These are phyloP conservation scores for Claviceps cyperi DNA, from an alignment of 2,329 filamentous ascomycete species.

Conservation along the genomic window DNA sequence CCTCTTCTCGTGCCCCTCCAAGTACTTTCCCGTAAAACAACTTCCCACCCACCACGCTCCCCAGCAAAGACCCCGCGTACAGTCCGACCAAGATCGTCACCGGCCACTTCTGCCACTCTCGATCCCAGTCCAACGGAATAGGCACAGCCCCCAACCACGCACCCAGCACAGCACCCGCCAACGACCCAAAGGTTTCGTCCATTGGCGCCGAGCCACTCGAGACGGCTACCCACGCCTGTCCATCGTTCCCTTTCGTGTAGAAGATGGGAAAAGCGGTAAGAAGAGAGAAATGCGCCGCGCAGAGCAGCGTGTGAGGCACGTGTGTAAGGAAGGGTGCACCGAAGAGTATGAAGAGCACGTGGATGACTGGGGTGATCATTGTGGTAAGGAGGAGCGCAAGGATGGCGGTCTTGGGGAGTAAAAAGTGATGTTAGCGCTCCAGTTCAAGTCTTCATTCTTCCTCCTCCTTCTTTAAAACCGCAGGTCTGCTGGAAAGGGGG, in stretches of 20 bases:
- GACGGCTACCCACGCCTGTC: conserved; percentile 53
- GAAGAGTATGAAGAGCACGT: conserved; percentile 64
- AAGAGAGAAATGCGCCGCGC: conserved; percentile 67
- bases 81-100: conserved; percentile 77
- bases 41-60: conserved; percentile 46
- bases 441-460: background rate
- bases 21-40: conserved; percentile 33
- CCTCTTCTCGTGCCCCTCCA: conserved; percentile 11
- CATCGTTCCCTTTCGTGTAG: conserved; percentile 72
- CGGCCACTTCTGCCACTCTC: conserved; percentile 98
- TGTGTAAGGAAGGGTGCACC: conserved; percentile 83
- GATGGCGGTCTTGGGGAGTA: conserved; percentile 25
- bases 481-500: background rate
- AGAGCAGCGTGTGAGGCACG: conserved; percentile 61
- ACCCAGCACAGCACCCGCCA: conserved; percentile 64
- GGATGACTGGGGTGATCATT: conserved; percentile 50
- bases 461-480: background rate
- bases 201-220: conserved; percentile 54
- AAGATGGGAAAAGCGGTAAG: conserved; percentile 68
- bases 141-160: conserved; percentile 91
- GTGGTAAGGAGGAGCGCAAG: conserved; percentile 45
- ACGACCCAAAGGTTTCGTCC: conserved; percentile 72
- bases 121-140: conserved; percentile 94
- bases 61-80: conserved; percentile 64
- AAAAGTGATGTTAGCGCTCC: background rate